Conservation (phyloP, 2,329 filamentous ascomycete species). For the Aspergillus intermedius region DNA sequence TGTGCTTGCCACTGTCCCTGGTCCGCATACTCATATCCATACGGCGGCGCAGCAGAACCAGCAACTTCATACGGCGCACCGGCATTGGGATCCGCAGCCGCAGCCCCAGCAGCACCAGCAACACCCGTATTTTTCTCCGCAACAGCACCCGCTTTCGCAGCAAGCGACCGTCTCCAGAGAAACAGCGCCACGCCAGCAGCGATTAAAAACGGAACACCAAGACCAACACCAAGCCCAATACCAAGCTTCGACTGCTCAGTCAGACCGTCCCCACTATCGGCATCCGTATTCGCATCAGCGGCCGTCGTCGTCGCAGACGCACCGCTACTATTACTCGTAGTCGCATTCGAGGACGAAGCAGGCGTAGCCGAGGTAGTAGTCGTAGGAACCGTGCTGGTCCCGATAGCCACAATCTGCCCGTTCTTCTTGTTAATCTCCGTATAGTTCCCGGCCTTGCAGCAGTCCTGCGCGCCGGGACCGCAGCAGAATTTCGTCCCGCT, state of each 20-base stretch:
- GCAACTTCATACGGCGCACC: not conserved
- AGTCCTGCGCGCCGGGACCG: not conserved
- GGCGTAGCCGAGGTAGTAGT: not conserved
- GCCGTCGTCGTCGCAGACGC: not conserved
- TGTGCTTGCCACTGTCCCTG: too few relatives aligned
- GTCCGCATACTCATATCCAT: not conserved
- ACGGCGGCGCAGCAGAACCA: not conserved
- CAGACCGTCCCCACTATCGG: not conserved
- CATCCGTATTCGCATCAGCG: not conserved
- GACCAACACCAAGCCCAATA: not conserved
- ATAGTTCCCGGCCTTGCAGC: not conserved
- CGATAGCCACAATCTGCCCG: not conserved
- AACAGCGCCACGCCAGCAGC: not conserved
- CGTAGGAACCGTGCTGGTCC: not conserved
- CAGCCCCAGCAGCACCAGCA: not conserved
- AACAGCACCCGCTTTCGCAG: not conserved
- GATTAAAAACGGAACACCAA: not conserved
- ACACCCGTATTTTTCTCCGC: not conserved
- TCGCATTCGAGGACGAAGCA: not conserved
- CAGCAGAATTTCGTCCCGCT: not conserved
- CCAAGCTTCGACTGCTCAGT: not conserved
- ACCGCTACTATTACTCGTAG: not conserved
- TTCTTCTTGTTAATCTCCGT: not conserved
- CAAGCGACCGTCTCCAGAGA: not conserved
- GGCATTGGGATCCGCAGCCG: not conserved